phyloP scores from a whole-genome alignment of 306 rosid species.

The Mimosa pudica region DNA sequence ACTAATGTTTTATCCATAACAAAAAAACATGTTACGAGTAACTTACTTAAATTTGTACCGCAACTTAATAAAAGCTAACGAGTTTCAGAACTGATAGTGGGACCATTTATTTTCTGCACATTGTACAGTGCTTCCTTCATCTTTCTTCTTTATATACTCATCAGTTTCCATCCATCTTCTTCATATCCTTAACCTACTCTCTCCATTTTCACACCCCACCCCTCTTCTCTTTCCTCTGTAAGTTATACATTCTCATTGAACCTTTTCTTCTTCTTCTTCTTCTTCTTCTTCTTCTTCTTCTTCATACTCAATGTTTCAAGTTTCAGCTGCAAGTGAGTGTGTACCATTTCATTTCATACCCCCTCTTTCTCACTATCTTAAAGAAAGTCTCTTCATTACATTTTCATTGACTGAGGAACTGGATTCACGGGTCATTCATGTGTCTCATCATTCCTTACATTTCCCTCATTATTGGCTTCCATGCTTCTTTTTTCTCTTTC shows the following conservation, averaged over 20 bases:
- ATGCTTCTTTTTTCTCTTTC: background rate
- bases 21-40: no score
- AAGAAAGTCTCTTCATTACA: no score
- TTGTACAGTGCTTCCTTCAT: background rate
- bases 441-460: background rate
- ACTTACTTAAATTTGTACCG: no score
- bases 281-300: conserved; percentile 13
- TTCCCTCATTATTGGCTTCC: background rate
- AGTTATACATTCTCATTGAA: background rate
- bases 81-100: background rate
- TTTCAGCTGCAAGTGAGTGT: conserved; percentile 1
- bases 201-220: background rate
- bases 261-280: conserved; percentile 10
- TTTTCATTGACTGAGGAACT: background rate
- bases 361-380: background rate
- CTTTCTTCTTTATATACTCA: background rate
- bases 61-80: no score
- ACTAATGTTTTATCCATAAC: no score
- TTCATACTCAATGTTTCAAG: background rate
- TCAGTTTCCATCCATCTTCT: background rate
- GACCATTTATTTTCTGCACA: background rate
- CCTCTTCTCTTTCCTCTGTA: background rate
- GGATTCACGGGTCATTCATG: background rate
- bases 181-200: background rate
- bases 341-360: background rate